These are phyloP conservation scores for Leccinum fallax DNA, from an alignment of 1,284 basidiomycete species.

Conservation along the genomic window DNA sequence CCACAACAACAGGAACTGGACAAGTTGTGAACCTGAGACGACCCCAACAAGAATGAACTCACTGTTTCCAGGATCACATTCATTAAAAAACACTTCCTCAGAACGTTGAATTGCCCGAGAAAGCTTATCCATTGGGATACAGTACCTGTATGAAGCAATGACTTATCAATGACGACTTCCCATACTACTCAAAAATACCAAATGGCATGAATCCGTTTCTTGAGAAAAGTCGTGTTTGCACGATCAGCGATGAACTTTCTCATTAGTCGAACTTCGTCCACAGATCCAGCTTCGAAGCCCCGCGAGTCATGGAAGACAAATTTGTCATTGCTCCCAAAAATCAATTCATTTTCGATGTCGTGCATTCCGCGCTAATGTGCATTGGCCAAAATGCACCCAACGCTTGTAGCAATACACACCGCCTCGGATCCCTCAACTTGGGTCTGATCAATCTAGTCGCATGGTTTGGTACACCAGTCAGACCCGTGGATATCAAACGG, in stretches of 20 bases:
- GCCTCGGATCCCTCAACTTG: background rate
- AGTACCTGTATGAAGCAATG: background rate
- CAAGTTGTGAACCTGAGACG: background rate
- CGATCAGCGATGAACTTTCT: background rate
- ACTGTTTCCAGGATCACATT: background rate
- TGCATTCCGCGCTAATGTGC: background rate
- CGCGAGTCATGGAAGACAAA: background rate
- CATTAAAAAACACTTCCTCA: background rate
- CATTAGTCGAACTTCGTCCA: background rate
- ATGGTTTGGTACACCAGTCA: background rate
- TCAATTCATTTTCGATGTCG: background rate
- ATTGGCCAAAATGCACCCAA: background rate
- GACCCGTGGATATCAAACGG: background rate
- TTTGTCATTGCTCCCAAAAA: background rate
- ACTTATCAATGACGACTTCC: background rate
- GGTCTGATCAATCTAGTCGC: background rate
- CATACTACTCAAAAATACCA: background rate
- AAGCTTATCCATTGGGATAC: background rate
- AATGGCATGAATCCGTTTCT: background rate
- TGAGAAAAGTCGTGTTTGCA: background rate
- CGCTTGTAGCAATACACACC: background rate
- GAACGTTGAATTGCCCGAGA: background rate
- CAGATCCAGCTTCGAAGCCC: background rate
- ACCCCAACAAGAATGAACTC: background rate
- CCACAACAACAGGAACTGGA: background rate